Evolutionary conservation across 1,284 basidiomycete genomes (phyloP).

Genomic region (Malassezia cuniculi): DNA sequence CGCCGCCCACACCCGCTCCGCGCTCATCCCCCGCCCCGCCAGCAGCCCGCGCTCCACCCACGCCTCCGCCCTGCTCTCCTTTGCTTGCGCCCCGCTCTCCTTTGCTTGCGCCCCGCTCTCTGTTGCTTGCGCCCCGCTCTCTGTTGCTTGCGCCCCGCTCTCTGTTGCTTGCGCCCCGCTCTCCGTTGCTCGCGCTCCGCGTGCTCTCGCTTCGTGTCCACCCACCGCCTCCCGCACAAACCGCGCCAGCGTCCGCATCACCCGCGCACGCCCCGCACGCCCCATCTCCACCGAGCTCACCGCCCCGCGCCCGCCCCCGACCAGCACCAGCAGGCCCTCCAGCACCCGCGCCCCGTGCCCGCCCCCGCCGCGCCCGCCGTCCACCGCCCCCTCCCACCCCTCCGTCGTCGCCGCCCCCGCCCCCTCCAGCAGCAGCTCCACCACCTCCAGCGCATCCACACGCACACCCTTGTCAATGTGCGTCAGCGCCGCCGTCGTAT

Average conservation of each 20-base stretch:
- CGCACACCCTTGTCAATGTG: conserved; percentile 89
- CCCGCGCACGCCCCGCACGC: background rate
- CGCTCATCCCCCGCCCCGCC: background rate
- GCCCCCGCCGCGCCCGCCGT: conserved; percentile 14
- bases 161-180: background rate
- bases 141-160: conserved; percentile 18
- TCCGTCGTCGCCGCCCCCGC: conserved; percentile 51
- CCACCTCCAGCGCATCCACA: conserved; percentile 70
- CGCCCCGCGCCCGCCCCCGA: conserved; percentile 24
- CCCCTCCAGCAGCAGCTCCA: conserved; percentile 64
- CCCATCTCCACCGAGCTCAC: conserved; percentile 6
- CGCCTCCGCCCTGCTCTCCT: background rate
- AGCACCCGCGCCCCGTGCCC: conserved; percentile 27
- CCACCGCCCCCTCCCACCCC: conserved; percentile 24
- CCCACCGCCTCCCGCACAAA: conserved; percentile 5
- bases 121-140: conserved; percentile 12
- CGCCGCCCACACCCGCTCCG: conserved; percentile 1
- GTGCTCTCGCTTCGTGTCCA: too few species aligned
- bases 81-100: background rate
- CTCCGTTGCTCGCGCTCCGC: too few species aligned
- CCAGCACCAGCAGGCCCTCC: conserved; percentile 29
- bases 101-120: too few species aligned
- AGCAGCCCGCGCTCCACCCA: conserved; percentile 2
- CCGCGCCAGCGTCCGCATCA: background rate
- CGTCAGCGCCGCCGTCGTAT: conserved; percentile 76